Evolutionary conservation across 2,329 filamentous ascomycete genomes (phyloP).

Genomic region (Alternaria arbusti): DNA sequence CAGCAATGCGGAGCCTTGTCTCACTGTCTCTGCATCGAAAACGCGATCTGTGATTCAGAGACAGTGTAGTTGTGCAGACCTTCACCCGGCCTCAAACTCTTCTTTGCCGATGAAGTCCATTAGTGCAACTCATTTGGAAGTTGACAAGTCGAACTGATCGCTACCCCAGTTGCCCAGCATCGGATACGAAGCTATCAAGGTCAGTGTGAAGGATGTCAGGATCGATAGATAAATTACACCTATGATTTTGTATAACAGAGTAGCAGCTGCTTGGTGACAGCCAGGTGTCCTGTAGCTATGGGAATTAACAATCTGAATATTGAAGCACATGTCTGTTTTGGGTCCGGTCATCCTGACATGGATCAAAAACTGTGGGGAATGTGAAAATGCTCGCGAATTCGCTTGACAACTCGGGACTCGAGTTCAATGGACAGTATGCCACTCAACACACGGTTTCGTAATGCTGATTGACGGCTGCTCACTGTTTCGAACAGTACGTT

Average conservation of each 20-base stretch:
- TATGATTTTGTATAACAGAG: background rate
- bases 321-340: background rate
- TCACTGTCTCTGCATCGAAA: background rate
- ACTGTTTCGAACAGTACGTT: background rate
- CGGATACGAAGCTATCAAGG: background rate
- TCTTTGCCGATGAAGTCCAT: background rate
- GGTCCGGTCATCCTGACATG: background rate
- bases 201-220: background rate
- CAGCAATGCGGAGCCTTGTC: background rate
- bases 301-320: background rate
- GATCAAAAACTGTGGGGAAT: background rate
- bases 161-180: background rate
- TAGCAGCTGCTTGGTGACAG: background rate
- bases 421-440: background rate
- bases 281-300: background rate
- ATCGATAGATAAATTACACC: background rate
- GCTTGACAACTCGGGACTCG: background rate
- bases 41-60: background rate
- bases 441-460: background rate
- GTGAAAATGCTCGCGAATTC: background rate
- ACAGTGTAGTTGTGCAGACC: background rate
- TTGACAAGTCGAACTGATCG: background rate
- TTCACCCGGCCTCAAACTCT: background rate
- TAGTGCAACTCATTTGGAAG: background rate
- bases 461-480: background rate